Evolutionary conservation across 2,329 filamentous ascomycete genomes (phyloP).

Genomic region (Nannizziopsis arthrosporioides): DNA sequence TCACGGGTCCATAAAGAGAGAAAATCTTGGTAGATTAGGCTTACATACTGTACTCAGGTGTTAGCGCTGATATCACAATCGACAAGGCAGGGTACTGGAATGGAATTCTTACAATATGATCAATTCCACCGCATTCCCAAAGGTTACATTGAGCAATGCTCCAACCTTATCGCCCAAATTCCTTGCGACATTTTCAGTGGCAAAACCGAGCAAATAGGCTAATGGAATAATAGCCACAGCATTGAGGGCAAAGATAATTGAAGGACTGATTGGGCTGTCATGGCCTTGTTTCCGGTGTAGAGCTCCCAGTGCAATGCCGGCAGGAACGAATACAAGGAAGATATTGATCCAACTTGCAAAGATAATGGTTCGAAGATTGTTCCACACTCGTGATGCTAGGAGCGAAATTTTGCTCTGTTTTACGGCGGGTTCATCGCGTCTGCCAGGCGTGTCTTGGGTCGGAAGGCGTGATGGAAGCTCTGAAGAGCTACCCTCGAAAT

Average conservation of each 20-base stretch:
- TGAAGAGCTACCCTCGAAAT: not conserved
- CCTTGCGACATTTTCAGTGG: conserved; percentile 74
- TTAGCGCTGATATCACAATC: conserved; percentile 21
- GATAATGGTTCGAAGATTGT: conserved; percentile 1
- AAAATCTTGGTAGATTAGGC: not conserved
- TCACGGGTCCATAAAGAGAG: not conserved
- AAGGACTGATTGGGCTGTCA: conserved; percentile 48
- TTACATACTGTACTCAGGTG: conserved; percentile 17
- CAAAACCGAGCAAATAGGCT: conserved; percentile 73
- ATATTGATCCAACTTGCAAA: conserved; percentile 60
- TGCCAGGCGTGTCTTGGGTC: not conserved
- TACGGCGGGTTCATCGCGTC: not conserved
- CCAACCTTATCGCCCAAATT: conserved; percentile 74
- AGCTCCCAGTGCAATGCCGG: conserved; percentile 43
- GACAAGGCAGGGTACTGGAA: not conserved
- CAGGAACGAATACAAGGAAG: conserved; percentile 63
- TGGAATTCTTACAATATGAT: conserved; percentile 49
- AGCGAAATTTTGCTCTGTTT: not conserved
- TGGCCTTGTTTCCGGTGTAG: conserved; percentile 1
- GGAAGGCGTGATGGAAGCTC: not conserved
- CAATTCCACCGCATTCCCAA: conserved; percentile 81
- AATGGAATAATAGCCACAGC: conserved; percentile 88
- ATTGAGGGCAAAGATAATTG: conserved; percentile 73
- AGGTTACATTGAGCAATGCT: conserved; percentile 78
- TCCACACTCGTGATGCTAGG: not conserved